Evolutionary conservation across 306 rosid genomes (phyloP), one percentile per base, ranked within the genome.

Genomic region (Inga leiocalycina): DNA sequence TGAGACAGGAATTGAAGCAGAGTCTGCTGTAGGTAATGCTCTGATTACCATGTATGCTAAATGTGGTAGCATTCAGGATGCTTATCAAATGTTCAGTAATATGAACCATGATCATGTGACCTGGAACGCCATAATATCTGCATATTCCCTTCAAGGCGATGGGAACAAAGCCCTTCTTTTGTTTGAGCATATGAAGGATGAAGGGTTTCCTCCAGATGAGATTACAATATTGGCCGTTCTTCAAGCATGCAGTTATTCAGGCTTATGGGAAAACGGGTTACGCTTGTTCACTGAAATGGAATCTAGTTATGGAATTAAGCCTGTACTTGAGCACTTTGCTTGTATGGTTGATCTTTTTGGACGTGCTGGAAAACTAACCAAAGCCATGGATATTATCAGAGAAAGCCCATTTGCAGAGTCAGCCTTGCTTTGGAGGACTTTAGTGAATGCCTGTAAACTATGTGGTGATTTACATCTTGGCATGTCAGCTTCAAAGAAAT

Each of bases 41-140:
- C 32, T 79, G 67, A 73, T 85, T 81, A 88, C 90, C 54, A 86
- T 86, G 93, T 88, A 86, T 85, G 90, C 86, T 56, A 86, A 85
- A 90, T 90, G 90, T 80, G 93, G 93, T 71, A 71, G 78, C 79
- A 80, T 88, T 80, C 81, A 43, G 57, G 91, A 88, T 78, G 90
- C 91, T 75, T 52, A 78, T 61, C 59, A 86, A 74, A 85, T 84
- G 64, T 88, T 90, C 66, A 67, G 82, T 44, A 14, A 54, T 43
- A 84, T 62, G 85, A 84, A 35, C 69, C 79, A 1, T 52, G 90
- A 89, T 80, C 68, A 37, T 13, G 71, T 89, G 64, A 82, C 90
- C 32, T 87, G 87, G 92, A 89, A 89, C 56, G 87, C 90, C 77
- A 85, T 89, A 35, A 88, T 88, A 75, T 86, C 87, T 44, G 90